Conservation (phyloP, 2,329 filamentous ascomycete species). For the Exophiala lecanii-corni region DNA sequence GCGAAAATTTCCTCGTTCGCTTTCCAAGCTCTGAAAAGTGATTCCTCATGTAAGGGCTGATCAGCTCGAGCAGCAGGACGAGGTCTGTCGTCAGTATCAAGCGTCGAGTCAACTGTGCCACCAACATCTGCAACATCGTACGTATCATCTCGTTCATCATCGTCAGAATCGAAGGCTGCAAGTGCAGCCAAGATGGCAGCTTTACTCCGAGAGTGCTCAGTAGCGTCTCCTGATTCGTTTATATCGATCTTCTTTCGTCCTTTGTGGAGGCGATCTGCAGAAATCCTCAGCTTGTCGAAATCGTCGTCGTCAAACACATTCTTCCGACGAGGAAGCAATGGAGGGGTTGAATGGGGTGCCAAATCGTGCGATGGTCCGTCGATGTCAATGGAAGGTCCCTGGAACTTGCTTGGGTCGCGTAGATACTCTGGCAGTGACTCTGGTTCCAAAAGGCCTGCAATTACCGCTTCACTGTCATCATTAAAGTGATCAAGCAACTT, state of each 20-base stretch:
- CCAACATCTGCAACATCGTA: constrained; percentile 92
- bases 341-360: constrained; percentile 43
- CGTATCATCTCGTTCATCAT: constrained; percentile 94
- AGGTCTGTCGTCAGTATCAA: constrained; percentile 22
- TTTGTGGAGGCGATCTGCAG: constrained; percentile 67
- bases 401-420: constrained; percentile 32
- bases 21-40: constrained; percentile 68
- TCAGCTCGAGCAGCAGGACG: constrained; percentile 12
- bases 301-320: constrained; percentile 80
- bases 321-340: constrained; percentile 51
- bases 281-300: constrained; percentile 65
- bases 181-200: constrained; percentile 84
- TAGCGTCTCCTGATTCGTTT: constrained; percentile 33
- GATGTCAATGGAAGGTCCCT: constrained; percentile 10
- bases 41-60: constrained; percentile 54
- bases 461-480: constrained; percentile 72
- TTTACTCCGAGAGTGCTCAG: constrained; percentile 61
- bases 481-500: constrained; percentile 74
- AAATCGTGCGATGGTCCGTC: constrained; percentile 39
- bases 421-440: constrained; percentile 68
- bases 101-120: constrained; percentile 68
- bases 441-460: constrained; percentile 71
- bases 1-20: constrained; percentile 62
- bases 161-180: constrained; percentile 84
- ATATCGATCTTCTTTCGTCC: constrained; percentile 52